Evolutionary conservation across 2,329 filamentous ascomycete species (phyloP), one percentile per base, ranked within the genome.

Genomic region (Didymella lethalis): DNA sequence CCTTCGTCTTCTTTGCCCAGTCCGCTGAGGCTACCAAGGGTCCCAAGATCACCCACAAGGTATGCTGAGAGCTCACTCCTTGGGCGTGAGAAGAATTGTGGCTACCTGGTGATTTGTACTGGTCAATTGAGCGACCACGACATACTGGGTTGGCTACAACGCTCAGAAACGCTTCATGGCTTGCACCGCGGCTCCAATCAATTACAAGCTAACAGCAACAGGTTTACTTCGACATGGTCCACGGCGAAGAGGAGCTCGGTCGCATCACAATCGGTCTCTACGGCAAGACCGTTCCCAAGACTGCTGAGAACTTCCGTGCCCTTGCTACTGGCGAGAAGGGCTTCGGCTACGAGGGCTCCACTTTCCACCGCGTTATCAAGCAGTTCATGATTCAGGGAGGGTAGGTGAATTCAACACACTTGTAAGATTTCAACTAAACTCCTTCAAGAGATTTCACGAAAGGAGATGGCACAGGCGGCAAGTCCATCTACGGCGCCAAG

Each of bases 11-110:
- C 71, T 75, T 75, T 62, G 71, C 72, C 29, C 73, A 76, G 70
- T 49, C 64, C 41, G 57, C 71, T 16, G 71, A 75, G 64, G 73
- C 73, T 53, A 54, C 66, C 25, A 76, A 94, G 83, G 94, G 95
- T 46, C 94, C 92, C 64, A 96, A 95, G 88, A 94, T 97, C 83
- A 97, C 93, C 72, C 85, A 91, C 85, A 97, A 96, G 88, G 92
- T 86, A 76, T 59, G 69, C 41, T 45, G 41, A 18, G 14, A 44
- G 43, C 25, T 34, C 26, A 25, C 43, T 31, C 7, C 8, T n/a
- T 44, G 7, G 43, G 28, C 46, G 26, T 11, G 29, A 16, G 31
- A 41, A 20, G 12, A 2, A 16, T 16, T 11, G 10, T 40, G 16
- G 26, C 23, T 25, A 20, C 18, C 25, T 34, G 14, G 14, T 8